Evolutionary conservation across 768 basidiomycete genomes (phyloP).

Genomic region (Russula dissimulans): DNA sequence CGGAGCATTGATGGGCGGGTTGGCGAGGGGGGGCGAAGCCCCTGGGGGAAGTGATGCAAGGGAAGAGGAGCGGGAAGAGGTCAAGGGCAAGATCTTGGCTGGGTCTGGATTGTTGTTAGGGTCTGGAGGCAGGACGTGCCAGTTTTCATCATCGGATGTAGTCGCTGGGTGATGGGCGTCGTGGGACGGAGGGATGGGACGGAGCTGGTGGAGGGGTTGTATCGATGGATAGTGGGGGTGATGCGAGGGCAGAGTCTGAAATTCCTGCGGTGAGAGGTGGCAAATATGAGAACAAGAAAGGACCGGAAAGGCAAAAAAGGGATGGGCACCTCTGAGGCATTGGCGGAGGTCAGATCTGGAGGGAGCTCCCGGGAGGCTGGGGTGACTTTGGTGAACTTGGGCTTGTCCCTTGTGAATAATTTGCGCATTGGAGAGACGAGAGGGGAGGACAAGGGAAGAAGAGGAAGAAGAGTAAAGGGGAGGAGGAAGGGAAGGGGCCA

Average conservation of each 20-base stretch:
- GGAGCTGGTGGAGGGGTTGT: conserved; percentile 11
- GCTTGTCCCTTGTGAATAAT: conserved; percentile 46
- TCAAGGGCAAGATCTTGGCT: conserved; percentile 19
- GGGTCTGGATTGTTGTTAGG: conserved; percentile 18
- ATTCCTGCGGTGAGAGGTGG: background rate
- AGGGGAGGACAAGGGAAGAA: background rate
- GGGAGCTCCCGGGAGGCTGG: conserved; percentile 22
- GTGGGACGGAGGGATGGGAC: conserved; percentile 5
- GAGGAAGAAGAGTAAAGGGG: no score
- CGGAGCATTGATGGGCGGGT: conserved; percentile 8
- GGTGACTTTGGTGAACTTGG: conserved; percentile 30
- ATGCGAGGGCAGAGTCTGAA: conserved; percentile 7
- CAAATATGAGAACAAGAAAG: background rate
- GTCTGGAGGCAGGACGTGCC: conserved; percentile 33
- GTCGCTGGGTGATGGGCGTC: conserved; percentile 24
- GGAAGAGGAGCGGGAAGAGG: conserved; percentile 42
- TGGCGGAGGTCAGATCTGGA: conserved; percentile 26
- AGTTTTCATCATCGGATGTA: conserved; percentile 34
- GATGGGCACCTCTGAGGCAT: conserved; percentile 23
- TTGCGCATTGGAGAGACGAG: conserved; percentile 40
- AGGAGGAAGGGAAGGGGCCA: background rate
- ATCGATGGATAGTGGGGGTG: background rate
- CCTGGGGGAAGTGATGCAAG: conserved; percentile 39
- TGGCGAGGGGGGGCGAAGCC: conserved; percentile 34
- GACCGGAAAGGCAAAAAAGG: background rate